Percentiles rank a stretch among this genome's conserved stretches.
These are phyloP conservation scores for Colletotrichum sp. DNA, from an alignment of 2,329 filamentous ascomycete genomes.

Conservation along the genomic window DNA sequence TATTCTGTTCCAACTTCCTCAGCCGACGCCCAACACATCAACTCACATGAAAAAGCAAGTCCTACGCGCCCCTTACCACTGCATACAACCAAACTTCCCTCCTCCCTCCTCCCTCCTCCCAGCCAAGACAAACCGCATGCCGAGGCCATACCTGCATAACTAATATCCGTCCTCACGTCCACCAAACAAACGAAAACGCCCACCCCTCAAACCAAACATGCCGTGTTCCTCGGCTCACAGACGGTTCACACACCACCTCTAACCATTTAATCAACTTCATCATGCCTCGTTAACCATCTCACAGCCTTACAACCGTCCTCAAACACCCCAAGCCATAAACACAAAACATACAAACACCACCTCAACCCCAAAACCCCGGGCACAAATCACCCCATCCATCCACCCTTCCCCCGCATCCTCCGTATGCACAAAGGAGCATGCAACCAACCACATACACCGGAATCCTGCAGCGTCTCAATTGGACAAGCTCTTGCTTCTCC, in stretches of 20 bases:
- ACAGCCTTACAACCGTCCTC: background rate
- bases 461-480: background rate
- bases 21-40: background rate
- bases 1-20: background rate
- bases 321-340: background rate
- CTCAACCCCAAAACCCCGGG: background rate
- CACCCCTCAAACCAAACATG: background rate
- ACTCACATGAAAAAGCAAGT: background rate
- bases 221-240: background rate
- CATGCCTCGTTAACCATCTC: background rate
- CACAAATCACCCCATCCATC: background rate
- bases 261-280: background rate
- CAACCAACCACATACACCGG: background rate
- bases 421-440: background rate
- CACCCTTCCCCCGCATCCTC: background rate
- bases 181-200: background rate
- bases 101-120: rapidly evolving
- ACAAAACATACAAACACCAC: background rate
- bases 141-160: background rate
- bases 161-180: background rate
- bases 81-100: background rate
- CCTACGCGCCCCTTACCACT: background rate
- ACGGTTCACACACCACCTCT: background rate
- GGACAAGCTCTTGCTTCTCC: background rate
- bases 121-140: background rate